Conservation (phyloP, 805 yeast species). For the Candida wancherniae region DNA sequence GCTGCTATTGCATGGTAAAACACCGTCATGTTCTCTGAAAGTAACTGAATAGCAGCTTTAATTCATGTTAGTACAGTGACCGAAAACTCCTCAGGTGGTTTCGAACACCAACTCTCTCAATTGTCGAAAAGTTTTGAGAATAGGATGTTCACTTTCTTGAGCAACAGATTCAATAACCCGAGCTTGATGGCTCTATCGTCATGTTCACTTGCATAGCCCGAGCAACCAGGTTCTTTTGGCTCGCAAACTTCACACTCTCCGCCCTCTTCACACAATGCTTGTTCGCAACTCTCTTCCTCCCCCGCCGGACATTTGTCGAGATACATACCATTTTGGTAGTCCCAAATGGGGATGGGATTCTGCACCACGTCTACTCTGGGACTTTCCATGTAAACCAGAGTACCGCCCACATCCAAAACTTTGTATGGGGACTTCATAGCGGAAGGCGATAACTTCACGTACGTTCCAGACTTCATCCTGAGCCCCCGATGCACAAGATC, state of each 20-base stretch:
- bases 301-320: slow-evolving; percentile 25
- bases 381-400: slow-evolving; percentile 21
- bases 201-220: no score
- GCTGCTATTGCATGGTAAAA: no score
- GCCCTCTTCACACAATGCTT: slow-evolving; percentile 1
- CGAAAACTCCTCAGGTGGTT: no score
- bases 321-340: slow-evolving; percentile 38
- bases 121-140: neutral
- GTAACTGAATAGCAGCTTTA: no score
- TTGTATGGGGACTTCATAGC: slow-evolving; percentile 42
- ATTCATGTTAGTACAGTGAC: no score
- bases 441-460: slow-evolving; percentile 37
- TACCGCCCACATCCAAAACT: slow-evolving; percentile 43
- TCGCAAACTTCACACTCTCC: no score
- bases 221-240: no score
- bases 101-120: no score
- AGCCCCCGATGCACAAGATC: slow-evolving; percentile 49
- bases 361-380: slow-evolving; percentile 19
- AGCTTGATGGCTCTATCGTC: no score
- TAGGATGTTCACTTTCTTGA: no score
- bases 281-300: neutral
- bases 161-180: no score
- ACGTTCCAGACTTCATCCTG: slow-evolving; percentile 43
- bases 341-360: slow-evolving; percentile 19
- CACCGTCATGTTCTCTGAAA: no score